Evolutionary conservation across 2,329 filamentous ascomycete species (phyloP), one percentile per base, ranked within the genome.

Genomic region (Tricladium varicosporioides): DNA sequence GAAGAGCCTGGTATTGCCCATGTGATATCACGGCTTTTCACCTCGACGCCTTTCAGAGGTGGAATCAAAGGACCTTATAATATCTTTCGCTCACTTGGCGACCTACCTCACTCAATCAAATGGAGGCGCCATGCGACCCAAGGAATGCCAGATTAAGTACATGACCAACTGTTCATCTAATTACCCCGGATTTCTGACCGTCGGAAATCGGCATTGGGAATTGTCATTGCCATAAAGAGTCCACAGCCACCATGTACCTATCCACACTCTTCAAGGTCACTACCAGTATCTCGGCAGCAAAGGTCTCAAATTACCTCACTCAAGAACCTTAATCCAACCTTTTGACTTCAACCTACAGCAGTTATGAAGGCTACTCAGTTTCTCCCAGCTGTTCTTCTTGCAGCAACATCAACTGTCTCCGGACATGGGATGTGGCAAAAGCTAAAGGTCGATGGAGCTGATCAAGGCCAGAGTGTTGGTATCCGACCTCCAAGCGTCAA

Each of bases 401-500:
- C 55, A 32, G 46, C 58, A n/a, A 31, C 22, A 36, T 10, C 36
- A 40, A 40, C 48, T 40, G 53, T 67, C 44, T 67, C 71, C 8
- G 74, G 71, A 40, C 76, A 79, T 60, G 66, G 71, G 50, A 76
- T 78, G 63, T 77, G 76, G 60, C 75, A 78, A 62, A 71, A 71
- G 22, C 71, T 83, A 48, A 77, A 75, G 5, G 74, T 81, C 57
- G 74, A 80, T 57, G 77, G 76, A 43, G 71, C 69, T 16, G 78
- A 81, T 60, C 73, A 79, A 62, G 79, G 78, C 52, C 74, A 77
- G 60, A 73, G 80, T 31, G 74, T 73, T 59, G 80, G 78, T 13
- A 74, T 82, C 53, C 75, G 79, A 11, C 76, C 78, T 1, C 76
- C 80, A 1, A 72, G 68, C 15, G 75, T 72, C 66, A 79, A 82